phyloP scores from a whole-genome alignment of 129 eudicot species.

The Sambucus nigra region DNA sequence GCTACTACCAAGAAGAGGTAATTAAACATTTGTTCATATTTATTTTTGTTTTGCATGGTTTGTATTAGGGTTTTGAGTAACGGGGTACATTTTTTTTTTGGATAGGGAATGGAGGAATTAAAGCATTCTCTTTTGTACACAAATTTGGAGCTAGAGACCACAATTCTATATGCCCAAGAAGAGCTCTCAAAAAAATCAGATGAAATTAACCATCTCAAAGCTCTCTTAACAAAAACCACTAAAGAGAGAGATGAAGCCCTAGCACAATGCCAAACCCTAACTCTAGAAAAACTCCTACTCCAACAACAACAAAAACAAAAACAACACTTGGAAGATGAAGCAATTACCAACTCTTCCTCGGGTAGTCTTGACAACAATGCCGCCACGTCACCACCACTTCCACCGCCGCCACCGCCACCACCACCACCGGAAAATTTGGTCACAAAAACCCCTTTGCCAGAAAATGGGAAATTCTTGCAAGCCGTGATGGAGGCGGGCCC shows the following conservation, averaged over 20 bases:
- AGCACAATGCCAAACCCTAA: constrained; percentile 44
- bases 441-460: constrained; percentile 48
- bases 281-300: constrained; percentile 42
- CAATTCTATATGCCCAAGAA: constrained; percentile 60
- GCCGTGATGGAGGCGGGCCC: constrained; percentile 93
- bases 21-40: neutral
- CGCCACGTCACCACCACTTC: constrained; percentile 16
- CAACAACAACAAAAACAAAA: constrained; percentile 35
- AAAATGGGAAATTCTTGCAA: constrained; percentile 72
- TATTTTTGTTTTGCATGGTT: neutral
- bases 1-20: constrained; percentile 69
- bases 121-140: constrained; percentile 62
- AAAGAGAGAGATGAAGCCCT: constrained; percentile 73
- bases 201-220: constrained; percentile 57
- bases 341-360: constrained; percentile 29
- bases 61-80: constrained; percentile 1
- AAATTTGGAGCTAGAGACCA: constrained; percentile 58
- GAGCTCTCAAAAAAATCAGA: constrained; percentile 73
- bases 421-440: constrained; percentile 25
- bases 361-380: constrained; percentile 39
- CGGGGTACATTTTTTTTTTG: constrained; percentile 6
- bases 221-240: constrained; percentile 32
- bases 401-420: constrained; percentile 11
- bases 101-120: constrained; percentile 53
- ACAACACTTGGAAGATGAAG: constrained; percentile 39